A percentile compares a stretch with the other conserved stretches of the same genome.
Evolutionary conservation across 2,329 filamentous ascomycete genomes (phyloP).

Genomic region (Nemania diffusa): DNA sequence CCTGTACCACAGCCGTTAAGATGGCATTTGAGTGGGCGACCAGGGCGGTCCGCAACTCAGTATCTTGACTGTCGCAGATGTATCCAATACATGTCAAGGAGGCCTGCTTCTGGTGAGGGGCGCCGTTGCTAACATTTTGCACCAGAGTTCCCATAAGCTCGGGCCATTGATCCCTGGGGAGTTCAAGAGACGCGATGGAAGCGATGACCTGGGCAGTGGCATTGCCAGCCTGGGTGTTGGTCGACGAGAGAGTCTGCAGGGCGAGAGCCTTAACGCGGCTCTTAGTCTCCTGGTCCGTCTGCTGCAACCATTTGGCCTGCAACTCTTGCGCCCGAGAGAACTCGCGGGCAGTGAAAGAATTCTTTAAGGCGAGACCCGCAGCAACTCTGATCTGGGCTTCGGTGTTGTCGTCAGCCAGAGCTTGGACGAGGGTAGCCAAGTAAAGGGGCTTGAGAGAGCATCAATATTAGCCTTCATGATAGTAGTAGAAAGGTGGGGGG

Average conservation of each 20-base stretch:
- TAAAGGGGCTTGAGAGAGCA: constrained; percentile 74
- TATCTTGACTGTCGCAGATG: constrained; percentile 95
- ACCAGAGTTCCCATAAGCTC: constrained; percentile 91
- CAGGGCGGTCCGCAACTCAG: constrained; percentile 83
- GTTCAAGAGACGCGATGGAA: constrained; percentile 92
- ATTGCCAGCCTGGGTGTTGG: constrained; percentile 83
- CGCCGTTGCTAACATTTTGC: constrained; percentile 89
- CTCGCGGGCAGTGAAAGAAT: constrained; percentile 96
- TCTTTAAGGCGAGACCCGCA: constrained; percentile 96
- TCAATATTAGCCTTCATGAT: constrained; percentile 35
- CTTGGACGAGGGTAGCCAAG: constrained; percentile 89
- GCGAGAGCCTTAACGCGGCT: constrained; percentile 87
- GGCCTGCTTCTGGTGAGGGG: constrained; percentile 89
- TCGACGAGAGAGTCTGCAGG: constrained; percentile 85
- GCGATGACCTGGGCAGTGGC: constrained; percentile 95
- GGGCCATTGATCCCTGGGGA: constrained; percentile 91
- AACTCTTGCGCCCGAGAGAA: constrained; percentile 86
- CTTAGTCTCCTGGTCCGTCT: constrained; percentile 85
- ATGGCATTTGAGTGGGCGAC: constrained; percentile 95
- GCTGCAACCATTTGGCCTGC: constrained; percentile 91
- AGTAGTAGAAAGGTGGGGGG: constrained; percentile 30
- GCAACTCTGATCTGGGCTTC: constrained; percentile 88
- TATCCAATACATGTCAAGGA: constrained; percentile 97
- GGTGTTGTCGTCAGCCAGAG: constrained; percentile 90
- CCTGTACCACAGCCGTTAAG: constrained; percentile 95